Percentiles rank a stretch among this genome's conserved stretches.
Evolutionary conservation across 1,139 yeast genomes (phyloP).

Genomic region (Candida anutae): DNA sequence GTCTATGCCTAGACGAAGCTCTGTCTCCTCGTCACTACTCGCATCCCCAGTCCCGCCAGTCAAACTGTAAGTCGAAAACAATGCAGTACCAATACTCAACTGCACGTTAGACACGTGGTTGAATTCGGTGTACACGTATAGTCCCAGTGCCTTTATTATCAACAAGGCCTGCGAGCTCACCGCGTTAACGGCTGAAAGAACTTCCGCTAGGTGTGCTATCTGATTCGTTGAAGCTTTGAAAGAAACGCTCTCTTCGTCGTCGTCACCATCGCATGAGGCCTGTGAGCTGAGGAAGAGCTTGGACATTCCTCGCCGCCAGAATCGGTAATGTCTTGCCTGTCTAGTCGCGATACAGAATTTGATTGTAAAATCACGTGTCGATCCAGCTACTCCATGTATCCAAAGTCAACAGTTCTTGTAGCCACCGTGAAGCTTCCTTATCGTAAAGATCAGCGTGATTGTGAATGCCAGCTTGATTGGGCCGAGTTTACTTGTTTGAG

Average conservation of each 20-base stretch:
- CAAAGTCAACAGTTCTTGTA: too few relatives aligned
- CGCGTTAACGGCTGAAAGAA: constrained; percentile 25
- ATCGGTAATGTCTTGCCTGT: too few relatives aligned
- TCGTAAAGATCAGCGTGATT: too few relatives aligned
- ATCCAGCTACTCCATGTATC: too few relatives aligned
- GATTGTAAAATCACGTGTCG: too few relatives aligned
- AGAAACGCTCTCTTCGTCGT: constrained; percentile 2
- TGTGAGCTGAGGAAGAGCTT: constrained; percentile 5
- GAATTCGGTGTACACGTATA: constrained; percentile 27
- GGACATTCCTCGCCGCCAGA: too few relatives aligned
- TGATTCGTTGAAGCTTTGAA: constrained; percentile 34
- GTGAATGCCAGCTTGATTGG: too few relatives aligned
- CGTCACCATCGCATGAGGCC: constrained; percentile 1
- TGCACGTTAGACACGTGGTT: constrained; percentile 33
- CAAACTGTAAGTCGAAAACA: constrained; percentile 25
- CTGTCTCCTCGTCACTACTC: constrained; percentile 8
- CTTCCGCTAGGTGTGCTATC: constrained; percentile 32
- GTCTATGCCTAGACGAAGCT: constrained; percentile 32
- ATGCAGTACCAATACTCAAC: constrained; percentile 28
- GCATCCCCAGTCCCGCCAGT: constrained; percentile 4
- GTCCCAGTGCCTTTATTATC: constrained; percentile 25
- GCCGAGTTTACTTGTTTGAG: too few relatives aligned
- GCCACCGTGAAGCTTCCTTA: too few relatives aligned
- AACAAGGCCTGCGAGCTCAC: constrained; percentile 29
- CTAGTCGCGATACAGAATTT: too few relatives aligned